Evolutionary conservation across 257 asterid species (phyloP).

Genomic region (Salvia splendens): DNA sequence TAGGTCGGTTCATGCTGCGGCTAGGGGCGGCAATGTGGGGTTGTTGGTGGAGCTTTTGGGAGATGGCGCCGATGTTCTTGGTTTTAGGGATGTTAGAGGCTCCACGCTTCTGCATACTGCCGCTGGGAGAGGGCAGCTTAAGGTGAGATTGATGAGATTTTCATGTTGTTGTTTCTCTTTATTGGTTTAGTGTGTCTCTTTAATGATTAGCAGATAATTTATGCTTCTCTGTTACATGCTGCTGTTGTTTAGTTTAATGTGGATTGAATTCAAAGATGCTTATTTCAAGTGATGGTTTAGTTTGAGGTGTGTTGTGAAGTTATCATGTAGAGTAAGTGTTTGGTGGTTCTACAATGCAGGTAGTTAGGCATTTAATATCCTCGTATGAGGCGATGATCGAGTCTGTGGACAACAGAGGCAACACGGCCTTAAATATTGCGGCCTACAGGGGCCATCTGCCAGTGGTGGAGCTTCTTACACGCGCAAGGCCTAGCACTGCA

Average conservation of each 20-base stretch:
- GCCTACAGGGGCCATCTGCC: constrained; percentile 71
- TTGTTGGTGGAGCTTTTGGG: constrained; percentile 62
- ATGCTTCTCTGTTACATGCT: no score
- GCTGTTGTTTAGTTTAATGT: no score
- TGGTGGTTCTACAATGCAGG: constrained; percentile 47
- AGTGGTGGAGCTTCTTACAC: constrained; percentile 51
- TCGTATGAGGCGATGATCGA: constrained; percentile 43
- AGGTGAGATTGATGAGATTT: constrained; percentile 45
- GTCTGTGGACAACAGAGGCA: constrained; percentile 63
- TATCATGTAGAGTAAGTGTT: not conserved
- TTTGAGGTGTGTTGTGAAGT: no score
- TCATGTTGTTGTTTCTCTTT: not conserved
- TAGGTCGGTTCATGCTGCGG: constrained; percentile 81
- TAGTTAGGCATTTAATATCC: constrained; percentile 57
- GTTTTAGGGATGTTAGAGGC: constrained; percentile 68
- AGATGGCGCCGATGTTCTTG: constrained; percentile 56
- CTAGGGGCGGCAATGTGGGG: constrained; percentile 81
- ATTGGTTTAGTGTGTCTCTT: not conserved
- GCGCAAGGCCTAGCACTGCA: constrained; percentile 48
- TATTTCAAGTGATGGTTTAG: not conserved
- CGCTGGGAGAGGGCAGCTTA: constrained; percentile 69
- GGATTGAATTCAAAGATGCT: no score
- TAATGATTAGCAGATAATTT: no score
- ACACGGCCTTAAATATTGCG: constrained; percentile 73
- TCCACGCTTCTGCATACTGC: constrained; percentile 84